Evolutionary conservation across 1,284 basidiomycete genomes (phyloP), one percentile per base, ranked within the genome.

Genomic region (Rhodofomes roseus): DNA sequence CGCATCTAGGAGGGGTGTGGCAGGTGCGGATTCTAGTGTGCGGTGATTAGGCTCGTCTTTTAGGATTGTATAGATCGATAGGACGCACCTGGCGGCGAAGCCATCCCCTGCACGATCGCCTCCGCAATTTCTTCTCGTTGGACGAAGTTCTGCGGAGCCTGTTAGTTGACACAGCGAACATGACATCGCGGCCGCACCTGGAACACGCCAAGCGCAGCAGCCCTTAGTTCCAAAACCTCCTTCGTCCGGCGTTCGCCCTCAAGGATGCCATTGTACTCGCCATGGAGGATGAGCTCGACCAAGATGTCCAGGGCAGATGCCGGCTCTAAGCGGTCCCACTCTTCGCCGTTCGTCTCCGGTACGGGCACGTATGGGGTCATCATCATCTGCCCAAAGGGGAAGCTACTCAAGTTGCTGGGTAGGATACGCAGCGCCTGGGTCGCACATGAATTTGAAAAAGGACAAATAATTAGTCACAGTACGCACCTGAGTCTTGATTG

Each of bases 331-430:
- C 90, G 81, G 71, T 93, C 90, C 90, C 90, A 93, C 71, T 93
- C 90, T 74, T 92, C 91, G n/a, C 89, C 90, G 63, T 90, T 89
- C 1, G 89, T 87, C 63, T 90, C 90, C 6, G 90, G 89, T 18
- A 93, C 90, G 36, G 90, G 90, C 70, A 91, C 82, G 64, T 92
- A 93, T 9, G 90, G 89, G 3, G 89, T 91, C 41, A 92, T 68
- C 25, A 79, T 75, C 46, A 90, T 75, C 59, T 84, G 82, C 12
- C 86, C 82, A 16, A 90, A 75, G 3, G 87, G 82, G 59, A 87
- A 60, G 2, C 51, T 81, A 53, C 77, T 77, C 50, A 87, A 74
- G 62, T 80, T 86, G 12, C 79, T 74, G 2, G 90, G 90, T 9
- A 93, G 80, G 16, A 88, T 76, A 51, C 80, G 82, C 22, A 92